Percentiles rank a stretch among this genome's conserved stretches.
Conservation (phyloP, 139 green algal species). For the Bryopsis sp. region DNA sequence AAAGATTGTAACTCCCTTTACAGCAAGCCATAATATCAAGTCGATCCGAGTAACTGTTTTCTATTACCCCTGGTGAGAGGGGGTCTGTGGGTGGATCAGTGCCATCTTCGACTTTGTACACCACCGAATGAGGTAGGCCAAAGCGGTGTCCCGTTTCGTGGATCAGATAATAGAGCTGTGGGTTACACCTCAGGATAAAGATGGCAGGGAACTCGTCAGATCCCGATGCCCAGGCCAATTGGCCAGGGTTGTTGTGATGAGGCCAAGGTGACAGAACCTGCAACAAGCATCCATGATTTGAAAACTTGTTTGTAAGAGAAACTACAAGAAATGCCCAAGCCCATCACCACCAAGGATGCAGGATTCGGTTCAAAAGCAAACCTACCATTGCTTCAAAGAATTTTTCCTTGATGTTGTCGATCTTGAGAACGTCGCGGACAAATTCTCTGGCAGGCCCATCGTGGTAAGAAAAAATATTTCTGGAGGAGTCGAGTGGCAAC, state of each 20-base stretch:
- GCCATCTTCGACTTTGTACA: slow-evolving; percentile 26
- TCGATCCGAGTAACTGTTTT: slow-evolving; percentile 32
- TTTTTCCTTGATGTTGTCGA: background rate
- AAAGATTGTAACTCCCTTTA: slow-evolving; percentile 30
- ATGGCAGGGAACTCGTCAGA: slow-evolving; percentile 18
- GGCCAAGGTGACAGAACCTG: slow-evolving; percentile 28
- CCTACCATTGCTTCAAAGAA: background rate
- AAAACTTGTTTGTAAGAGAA: no score
- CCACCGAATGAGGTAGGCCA: slow-evolving; percentile 27
- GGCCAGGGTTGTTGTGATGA: slow-evolving; percentile 27
- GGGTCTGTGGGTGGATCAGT: slow-evolving; percentile 26
- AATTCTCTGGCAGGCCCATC: background rate
- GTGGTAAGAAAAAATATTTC: background rate
- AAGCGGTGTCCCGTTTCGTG: slow-evolving; percentile 30
- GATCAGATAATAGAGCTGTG: slow-evolving; percentile 33
- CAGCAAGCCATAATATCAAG: slow-evolving; percentile 50
- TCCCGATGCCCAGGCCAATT: slow-evolving; percentile 29
- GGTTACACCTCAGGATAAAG: slow-evolving; percentile 38
- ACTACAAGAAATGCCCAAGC: no score
- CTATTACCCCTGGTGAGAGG: slow-evolving; percentile 24
- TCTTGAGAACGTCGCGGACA: background rate
- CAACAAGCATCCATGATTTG: no score
- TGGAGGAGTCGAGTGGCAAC: background rate
- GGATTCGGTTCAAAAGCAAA: no score
- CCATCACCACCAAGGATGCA: no score